phyloP scores from a whole-genome alignment of 2,329 filamentous ascomycete genomes.

The Colletotrichum acutatum region DNA sequence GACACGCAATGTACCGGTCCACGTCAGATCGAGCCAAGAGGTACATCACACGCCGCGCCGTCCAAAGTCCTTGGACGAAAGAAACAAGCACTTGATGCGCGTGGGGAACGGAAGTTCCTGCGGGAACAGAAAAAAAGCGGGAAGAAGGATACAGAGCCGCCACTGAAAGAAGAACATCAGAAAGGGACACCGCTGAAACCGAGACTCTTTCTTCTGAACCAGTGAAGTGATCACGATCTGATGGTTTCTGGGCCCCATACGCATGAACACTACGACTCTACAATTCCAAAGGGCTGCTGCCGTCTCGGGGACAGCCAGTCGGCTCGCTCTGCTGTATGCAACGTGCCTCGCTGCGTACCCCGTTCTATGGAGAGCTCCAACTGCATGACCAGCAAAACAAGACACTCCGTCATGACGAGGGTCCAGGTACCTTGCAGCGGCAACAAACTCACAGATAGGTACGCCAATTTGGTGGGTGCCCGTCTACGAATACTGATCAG shows the following conservation, averaged over 20 bases:
- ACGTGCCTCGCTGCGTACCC: slow-evolving; percentile 24
- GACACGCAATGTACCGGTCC: slow-evolving; percentile 15
- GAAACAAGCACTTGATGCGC: slow-evolving; percentile 22
- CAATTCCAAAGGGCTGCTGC: neutral
- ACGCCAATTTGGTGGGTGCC: neutral
- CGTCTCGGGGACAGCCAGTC: slow-evolving; percentile 13
- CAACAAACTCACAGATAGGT: neutral
- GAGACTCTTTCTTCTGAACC: neutral
- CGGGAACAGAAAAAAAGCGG: neutral
- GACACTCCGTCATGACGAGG: neutral
- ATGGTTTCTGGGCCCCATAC: slow-evolving; percentile 13
- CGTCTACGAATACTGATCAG: neutral
- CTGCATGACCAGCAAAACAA: slow-evolving; percentile 13
- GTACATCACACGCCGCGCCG: slow-evolving; percentile 25
- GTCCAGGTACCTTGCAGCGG: slow-evolving; percentile 17
- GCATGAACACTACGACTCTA: slow-evolving; percentile 31
- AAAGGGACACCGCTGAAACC: neutral
- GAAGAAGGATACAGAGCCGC: neutral
- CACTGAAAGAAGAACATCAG: neutral
- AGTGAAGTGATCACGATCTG: slow-evolving; percentile 14
- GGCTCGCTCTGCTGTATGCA: slow-evolving; percentile 22
- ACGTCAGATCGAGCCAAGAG: slow-evolving; percentile 13
- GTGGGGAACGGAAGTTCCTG: slow-evolving; percentile 1
- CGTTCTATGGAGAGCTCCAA: slow-evolving; percentile 12
- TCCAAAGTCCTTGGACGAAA: slow-evolving; percentile 31